Evolutionary conservation across 2,329 filamentous ascomycete genomes (phyloP).

Genomic region (Mycogone perniciosa): DNA sequence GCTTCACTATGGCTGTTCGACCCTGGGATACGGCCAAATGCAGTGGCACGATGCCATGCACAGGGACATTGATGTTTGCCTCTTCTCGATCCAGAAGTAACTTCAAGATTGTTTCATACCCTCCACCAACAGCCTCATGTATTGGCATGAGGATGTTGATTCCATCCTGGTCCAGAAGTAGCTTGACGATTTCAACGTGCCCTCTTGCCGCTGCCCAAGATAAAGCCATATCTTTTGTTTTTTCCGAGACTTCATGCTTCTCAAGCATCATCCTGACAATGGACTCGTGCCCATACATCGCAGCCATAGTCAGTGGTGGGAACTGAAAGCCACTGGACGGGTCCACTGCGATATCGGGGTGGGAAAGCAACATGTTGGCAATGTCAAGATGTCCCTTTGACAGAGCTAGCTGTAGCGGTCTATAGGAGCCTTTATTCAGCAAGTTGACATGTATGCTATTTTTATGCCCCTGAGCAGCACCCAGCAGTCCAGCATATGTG

Average conservation of each 20-base stretch:
- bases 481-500: no score
- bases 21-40: conserved; percentile 5
- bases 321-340: no score
- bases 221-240: not conserved
- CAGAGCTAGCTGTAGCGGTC: no score
- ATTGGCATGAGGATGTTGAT: not conserved
- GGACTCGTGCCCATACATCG: not conserved
- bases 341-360: no score
- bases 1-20: not conserved
- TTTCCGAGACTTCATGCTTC: not conserved
- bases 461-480: no score
- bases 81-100: no score
- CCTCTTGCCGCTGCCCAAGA: not conserved
- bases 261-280: not conserved
- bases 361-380: no score
- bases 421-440: no score
- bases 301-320: not conserved
- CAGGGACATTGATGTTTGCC: conserved; percentile 1
- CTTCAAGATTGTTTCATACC: no score
- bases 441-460: no score
- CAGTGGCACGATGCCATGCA: conserved; percentile 3
- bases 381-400: no score
- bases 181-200: not conserved
- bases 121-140: no score
- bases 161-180: not conserved